Evolutionary conservation across 2,329 filamentous ascomycete species (phyloP), one percentile per base, ranked within the genome.

Genomic region (Exutisphaerella laricina): DNA sequence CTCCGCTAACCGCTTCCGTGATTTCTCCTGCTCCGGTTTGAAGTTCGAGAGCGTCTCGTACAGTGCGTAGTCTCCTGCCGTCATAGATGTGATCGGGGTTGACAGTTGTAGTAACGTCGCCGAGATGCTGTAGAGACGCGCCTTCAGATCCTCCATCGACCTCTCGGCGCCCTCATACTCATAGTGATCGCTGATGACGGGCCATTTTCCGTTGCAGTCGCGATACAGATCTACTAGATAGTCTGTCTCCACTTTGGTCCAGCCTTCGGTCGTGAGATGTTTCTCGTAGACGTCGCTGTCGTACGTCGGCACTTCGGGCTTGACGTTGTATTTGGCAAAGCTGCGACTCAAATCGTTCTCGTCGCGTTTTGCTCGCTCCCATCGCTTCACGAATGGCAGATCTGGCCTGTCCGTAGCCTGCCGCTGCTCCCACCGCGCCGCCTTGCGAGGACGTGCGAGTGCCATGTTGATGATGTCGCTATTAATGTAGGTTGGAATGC

Each of bases 191-290:
- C 84, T 87, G 47, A 98, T 86, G 12, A 97, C 65, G 3, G 90
- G 77, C 88, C 92, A 98, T 54, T 92, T 82, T 47, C 95, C 74
- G 59, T 94, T 88, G 60, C 82, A 95, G 34, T 89, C 84, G 44
- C 75, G 75, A 10, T 80, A 85, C 25, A 90, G 63, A 3, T 78
- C 71, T 61, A 97, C 77, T 50, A 98, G 68, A 60, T 96, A 96
- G 61, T 96, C 88, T 6, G 92, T 98, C 67, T 98, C 92, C 57
- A 92, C 84, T 58, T 84, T 87, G 10, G 85, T 83, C 92, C 92
- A 98, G 55, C 90, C 82, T 10, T 79, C 71, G 59, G 55, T 31
- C 12, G 80, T 76, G 38, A 98, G 67, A 49, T 84, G 79, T 44
- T 79, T 74, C 47, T 82, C 77, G 66, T 98, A 98, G 62, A 94